Base-by-base conservation (phyloP, 495 filamentous ascomycete genomes). In the Aspergillus cavernicola region DNA sequence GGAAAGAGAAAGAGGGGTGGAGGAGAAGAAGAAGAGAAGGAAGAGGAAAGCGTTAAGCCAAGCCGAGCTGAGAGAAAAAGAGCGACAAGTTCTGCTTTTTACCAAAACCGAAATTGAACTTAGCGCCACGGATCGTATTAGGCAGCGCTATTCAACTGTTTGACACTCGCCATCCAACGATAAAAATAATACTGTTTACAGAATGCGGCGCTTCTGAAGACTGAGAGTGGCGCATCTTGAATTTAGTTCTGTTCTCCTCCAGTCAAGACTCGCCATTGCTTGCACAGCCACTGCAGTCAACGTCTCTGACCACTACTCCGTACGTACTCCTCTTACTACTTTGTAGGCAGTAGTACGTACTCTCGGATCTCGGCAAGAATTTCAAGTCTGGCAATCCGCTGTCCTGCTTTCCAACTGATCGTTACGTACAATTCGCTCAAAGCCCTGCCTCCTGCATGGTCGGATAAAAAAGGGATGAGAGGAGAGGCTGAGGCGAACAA, bases 401-500 rank as follows among this genome's bases (percentile, higher is more conserved):
- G 6, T 33, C 31, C 3, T 36, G 20, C 19, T 39, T 44, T 52
- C 57, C 52, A 59, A 52, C 52, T 58, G 45, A 49, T 59, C 57
- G 53, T 56, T 53, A 52, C 51, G 52, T 52, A 52, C 49, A 55
- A 52, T 29, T 47, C 52, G 53, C 57, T 56, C 50, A 60, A 53
- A 35, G 44, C 47, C 47, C 33, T 40, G 55, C 52, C 42, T 51
- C 47, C 44, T 35, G 41, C 42, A 53, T 38, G 28, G 20, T 39
- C 35, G 38, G 28, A 31, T n/a, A 50, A 33, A 39, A n/a, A 9
- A 18, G 40, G 42, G 38, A 47, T 36, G 24, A 29, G 43, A 42
- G 20, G 36, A 47, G 10, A 52, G 45, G 36, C 38, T 28, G 45
- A 10, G 19, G 26, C 16, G 35, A 48, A 38, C 36, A 39, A 42